Evolutionary conservation across 352 stramenopile genomes (phyloP), one percentile per base, ranked within the genome.

Genomic region (Globisporangium orthogonon): DNA sequence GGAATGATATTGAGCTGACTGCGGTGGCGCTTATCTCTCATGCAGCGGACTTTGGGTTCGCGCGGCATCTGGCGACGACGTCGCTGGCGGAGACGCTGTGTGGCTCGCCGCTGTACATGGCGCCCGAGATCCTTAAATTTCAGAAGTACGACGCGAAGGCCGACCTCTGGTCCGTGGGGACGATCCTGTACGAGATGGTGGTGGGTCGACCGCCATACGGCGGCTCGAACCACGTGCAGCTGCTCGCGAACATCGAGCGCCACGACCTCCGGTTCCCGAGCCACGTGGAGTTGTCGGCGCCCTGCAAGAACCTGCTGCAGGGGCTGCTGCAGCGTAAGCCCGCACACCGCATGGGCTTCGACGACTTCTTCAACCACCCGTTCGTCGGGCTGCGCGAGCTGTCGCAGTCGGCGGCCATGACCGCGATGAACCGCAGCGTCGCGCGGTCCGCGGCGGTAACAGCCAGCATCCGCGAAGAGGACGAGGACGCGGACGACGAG

Each of bases 51-150:
- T 98, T 98, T 89, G 96, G 96, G 7, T 99, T 99, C 76, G 96
- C 96, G 3, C 68, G 95, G 18, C 94, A 98, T 67, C 72, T 99
- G 52, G 86, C 86, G 33, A 86, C 83, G 14, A 73, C 91, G 4
- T 95, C 91, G 1, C 76, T 98, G 64, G 96, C 96, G 6, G 95
- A 98, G 75, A 98, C 94, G 7, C 81, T 98, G 39, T 98, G 94
- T 62, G 96, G 96, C 0, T 97, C 86, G 17, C 96, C 96, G 15
- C 63, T 99, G 44, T 99, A 98, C 65, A 99, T 99, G 96, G 96
- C 96, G 18, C 96, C 96, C 7, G 96, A 99, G 79, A 98, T 99
- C 66, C 80, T 99, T 57, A 80, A 85, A 64, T 88, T 90, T 50
- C 73, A 97, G 54, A 97, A 94, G 71, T 99, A 99, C 69, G 92